Conservation (phyloP, 1,284 basidiomycete species). For the Apiotrichum sp. region DNA sequence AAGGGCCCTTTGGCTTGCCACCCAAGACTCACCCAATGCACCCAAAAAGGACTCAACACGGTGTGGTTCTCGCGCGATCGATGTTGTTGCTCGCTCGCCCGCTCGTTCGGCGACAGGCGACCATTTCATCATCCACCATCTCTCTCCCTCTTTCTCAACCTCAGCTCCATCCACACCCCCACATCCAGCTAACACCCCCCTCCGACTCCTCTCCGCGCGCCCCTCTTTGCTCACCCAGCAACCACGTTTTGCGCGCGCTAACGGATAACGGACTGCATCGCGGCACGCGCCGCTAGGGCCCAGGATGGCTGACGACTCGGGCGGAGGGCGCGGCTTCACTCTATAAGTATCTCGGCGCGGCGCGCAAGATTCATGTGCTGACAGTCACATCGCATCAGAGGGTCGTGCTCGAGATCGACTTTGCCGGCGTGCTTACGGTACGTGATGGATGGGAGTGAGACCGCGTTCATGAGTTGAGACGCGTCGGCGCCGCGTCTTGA, state of each 20-base stretch:
- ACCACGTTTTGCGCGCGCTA: too few species aligned
- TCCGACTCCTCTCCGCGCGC: too few species aligned
- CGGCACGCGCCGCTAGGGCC: conserved; percentile 8
- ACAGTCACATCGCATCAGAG: conserved; percentile 37
- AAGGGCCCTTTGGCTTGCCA: too few species aligned
- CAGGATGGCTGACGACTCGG: conserved; percentile 19
- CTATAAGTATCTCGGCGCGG: conserved; percentile 11
- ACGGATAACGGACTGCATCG: not conserved
- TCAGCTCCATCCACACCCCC: too few species aligned
- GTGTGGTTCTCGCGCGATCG: not conserved
- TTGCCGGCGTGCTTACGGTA: conserved; percentile 34
- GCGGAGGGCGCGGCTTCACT: conserved; percentile 18
- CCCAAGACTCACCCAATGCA: not conserved
- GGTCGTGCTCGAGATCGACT: conserved; percentile 44
- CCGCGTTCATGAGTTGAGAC: too few species aligned
- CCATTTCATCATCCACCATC: not conserved
- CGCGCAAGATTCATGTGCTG: conserved; percentile 1
- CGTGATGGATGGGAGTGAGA: not conserved
- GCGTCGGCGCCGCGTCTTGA: too few species aligned
- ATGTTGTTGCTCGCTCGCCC: not conserved
- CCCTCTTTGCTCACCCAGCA: too few species aligned
- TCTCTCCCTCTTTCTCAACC: not conserved
- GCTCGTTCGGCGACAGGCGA: not conserved
- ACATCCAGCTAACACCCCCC: too few species aligned
- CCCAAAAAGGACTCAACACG: too few species aligned